These are phyloP conservation scores for Hexamita inflata DNA, from an alignment of 208 protist species.

Conservation along the genomic window DNA sequence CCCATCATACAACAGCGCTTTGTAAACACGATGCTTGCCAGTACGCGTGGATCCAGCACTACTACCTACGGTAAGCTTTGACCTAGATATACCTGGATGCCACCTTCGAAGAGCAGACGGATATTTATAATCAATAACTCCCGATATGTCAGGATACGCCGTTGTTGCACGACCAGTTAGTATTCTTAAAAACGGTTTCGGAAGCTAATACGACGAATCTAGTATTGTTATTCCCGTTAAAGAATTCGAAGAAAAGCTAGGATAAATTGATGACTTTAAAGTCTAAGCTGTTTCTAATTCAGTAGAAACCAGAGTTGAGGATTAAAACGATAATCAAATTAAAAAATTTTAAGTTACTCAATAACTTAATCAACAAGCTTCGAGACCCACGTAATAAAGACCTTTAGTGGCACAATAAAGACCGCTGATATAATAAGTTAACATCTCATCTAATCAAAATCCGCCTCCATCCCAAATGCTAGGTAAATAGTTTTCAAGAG, in stretches of 20 bases:
- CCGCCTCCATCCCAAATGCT: too few relatives aligned
- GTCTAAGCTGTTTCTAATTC: too few relatives aligned
- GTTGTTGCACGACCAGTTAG: not conserved
- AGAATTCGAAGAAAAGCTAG: slow-evolving; percentile 7
- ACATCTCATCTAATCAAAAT: too few relatives aligned
- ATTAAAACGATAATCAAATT: too few relatives aligned
- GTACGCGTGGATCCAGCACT: slow-evolving; percentile 7
- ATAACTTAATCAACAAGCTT: too few relatives aligned
- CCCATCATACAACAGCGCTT: not conserved
- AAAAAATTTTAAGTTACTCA: too few relatives aligned
- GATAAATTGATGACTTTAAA: too few relatives aligned
- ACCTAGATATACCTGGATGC: not conserved
- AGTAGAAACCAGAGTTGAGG: too few relatives aligned
- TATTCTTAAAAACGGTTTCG: not conserved
- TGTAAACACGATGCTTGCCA: slow-evolving; percentile 8
- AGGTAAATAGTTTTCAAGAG: too few relatives aligned
- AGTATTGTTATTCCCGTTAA: not conserved
- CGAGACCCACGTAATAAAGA: too few relatives aligned
- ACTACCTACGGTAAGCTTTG: slow-evolving; percentile 15
- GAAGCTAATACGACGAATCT: slow-evolving; percentile 1
- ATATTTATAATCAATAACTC: not conserved
- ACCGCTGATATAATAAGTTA: too few relatives aligned
- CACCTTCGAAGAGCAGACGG: not conserved
- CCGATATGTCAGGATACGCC: not conserved
- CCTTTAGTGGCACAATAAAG: too few relatives aligned